Evolutionary conservation across 2,329 filamentous ascomycete genomes (phyloP).

Genomic region (Domatiomyces catenatus): DNA sequence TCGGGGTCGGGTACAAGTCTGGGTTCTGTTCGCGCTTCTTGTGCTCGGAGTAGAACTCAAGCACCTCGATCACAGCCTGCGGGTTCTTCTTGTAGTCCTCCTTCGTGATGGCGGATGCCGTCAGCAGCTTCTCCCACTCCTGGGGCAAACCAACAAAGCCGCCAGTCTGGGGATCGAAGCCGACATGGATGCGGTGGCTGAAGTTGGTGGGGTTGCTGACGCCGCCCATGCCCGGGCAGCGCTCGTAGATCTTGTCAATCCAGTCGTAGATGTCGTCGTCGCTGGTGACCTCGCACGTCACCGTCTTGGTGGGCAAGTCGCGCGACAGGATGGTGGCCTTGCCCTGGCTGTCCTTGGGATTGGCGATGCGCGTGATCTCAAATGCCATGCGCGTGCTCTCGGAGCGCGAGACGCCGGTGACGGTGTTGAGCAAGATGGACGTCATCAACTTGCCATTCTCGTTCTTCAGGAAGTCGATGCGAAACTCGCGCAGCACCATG

Average conservation of each 20-base stretch:
- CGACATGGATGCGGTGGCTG: constrained; percentile 89
- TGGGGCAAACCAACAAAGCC: constrained; percentile 87
- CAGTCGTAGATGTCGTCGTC: constrained; percentile 97
- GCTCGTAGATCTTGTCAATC: constrained; percentile 96
- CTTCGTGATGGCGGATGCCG: constrained; percentile 91
- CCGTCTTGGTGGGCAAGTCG: constrained; percentile 64
- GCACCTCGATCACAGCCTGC: constrained; percentile 54
- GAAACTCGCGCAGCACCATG: constrained; percentile 79
- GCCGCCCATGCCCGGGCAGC: constrained; percentile 92
- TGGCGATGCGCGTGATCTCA: constrained; percentile 63
- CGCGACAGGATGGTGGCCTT: constrained; percentile 61
- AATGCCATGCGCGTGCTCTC: constrained; percentile 86
- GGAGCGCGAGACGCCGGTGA: constrained; percentile 77
- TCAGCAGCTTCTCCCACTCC: constrained; percentile 94
- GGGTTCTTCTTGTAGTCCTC: constrained; percentile 98
- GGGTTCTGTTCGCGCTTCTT: constrained; percentile 50
- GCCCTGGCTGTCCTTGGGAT: constrained; percentile 43
- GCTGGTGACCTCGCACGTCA: constrained; percentile 84
- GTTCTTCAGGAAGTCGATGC: constrained; percentile 86
- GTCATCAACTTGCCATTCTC: constrained; percentile 79
- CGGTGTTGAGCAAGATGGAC: constrained; percentile 69
- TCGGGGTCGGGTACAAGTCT: constrained; percentile 41
- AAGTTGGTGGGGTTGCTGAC: constrained; percentile 99
- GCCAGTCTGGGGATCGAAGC: constrained; percentile 87
- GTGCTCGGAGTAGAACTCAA: constrained; percentile 56